phyloP scores from a whole-genome alignment of 129 eudicot species.

The Arctium lappa region DNA sequence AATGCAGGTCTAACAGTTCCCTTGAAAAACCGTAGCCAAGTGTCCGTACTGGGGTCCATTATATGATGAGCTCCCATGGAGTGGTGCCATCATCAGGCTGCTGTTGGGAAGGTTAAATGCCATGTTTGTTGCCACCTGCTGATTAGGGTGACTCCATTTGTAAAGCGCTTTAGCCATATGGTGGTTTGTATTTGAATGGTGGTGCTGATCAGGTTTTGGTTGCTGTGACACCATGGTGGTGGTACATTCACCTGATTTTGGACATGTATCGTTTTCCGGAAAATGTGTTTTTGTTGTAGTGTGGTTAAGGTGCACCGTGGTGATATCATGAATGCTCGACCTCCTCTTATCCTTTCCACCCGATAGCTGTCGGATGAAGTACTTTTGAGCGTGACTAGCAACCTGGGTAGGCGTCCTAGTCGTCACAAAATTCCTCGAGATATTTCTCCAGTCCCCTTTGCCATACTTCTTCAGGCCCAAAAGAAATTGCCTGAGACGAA shows the following conservation, averaged over 20 bases:
- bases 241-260: constrained; percentile 20
- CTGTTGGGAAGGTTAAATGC: constrained; percentile 39
- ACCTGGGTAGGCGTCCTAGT: constrained; percentile 91
- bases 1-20: constrained; percentile 19
- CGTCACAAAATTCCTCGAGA: constrained; percentile 73
- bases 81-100: constrained; percentile 33
- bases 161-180: constrained; percentile 32
- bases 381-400: constrained; percentile 95
- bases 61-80: constrained; percentile 31
- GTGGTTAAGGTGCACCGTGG: constrained; percentile 59
- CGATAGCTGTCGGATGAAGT: constrained; percentile 71
- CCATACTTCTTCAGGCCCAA: constrained; percentile 86
- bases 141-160: constrained; percentile 32
- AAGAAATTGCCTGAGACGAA: constrained; percentile 61
- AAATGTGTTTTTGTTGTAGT: constrained; percentile 36
- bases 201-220: constrained; percentile 22
- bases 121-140: constrained; percentile 28
- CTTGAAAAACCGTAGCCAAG: constrained; percentile 41
- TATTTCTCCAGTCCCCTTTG: constrained; percentile 94
- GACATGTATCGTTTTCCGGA: constrained; percentile 16
- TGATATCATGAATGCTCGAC: constrained; percentile 88
- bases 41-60: constrained; percentile 43
- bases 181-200: constrained; percentile 21
- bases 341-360: constrained; percentile 85
- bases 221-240: constrained; percentile 8